Evolutionary conservation across 2,329 filamentous ascomycete genomes (phyloP).

Genomic region (Malbranchea zuffiana): DNA sequence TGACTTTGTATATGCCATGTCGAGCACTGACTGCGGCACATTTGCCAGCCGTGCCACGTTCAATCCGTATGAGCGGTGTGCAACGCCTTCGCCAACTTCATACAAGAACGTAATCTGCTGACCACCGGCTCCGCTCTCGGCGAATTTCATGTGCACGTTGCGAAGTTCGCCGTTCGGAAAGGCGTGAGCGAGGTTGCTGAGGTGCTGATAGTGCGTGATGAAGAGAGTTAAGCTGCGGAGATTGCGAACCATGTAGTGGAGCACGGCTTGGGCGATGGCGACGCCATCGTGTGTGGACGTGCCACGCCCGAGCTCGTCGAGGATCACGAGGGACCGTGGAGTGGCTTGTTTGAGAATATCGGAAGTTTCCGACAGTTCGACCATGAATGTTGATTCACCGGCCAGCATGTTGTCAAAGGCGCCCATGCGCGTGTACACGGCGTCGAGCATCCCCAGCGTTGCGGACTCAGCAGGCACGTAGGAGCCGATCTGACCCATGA

Average conservation of each 20-base stretch:
- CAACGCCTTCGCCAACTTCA: slow-evolving; percentile 79
- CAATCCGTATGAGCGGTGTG: slow-evolving; percentile 84
- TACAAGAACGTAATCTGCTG: slow-evolving; percentile 88
- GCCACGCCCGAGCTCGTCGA: slow-evolving; percentile 88
- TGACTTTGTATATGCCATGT: slow-evolving; percentile 70
- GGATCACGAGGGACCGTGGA: slow-evolving; percentile 70
- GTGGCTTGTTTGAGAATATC: slow-evolving; percentile 85
- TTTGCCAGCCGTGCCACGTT: slow-evolving; percentile 84
- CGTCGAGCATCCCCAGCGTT: slow-evolving; percentile 70
- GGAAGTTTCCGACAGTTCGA: slow-evolving; percentile 85
- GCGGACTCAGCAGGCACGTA: slow-evolving; percentile 76
- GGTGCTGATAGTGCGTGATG: slow-evolving; percentile 93
- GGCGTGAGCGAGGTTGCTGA: slow-evolving; percentile 60
- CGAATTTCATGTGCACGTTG: slow-evolving; percentile 94
- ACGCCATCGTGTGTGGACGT: slow-evolving; percentile 94
- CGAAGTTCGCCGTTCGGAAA: slow-evolving; percentile 55
- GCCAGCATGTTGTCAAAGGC: slow-evolving; percentile 93
- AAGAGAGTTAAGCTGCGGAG: slow-evolving; percentile 74
- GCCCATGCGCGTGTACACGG: slow-evolving; percentile 90
- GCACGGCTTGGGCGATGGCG: slow-evolving; percentile 84
- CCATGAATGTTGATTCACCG: slow-evolving; percentile 95
- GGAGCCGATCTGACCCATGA: slow-evolving; percentile 89
- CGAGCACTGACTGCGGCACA: slow-evolving; percentile 64
- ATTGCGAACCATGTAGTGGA: slow-evolving; percentile 70
- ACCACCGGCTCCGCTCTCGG: slow-evolving; percentile 40